Evolutionary conservation across 345 rosid species (phyloP).

Genomic region (Eucalyptus grandis): DNA sequence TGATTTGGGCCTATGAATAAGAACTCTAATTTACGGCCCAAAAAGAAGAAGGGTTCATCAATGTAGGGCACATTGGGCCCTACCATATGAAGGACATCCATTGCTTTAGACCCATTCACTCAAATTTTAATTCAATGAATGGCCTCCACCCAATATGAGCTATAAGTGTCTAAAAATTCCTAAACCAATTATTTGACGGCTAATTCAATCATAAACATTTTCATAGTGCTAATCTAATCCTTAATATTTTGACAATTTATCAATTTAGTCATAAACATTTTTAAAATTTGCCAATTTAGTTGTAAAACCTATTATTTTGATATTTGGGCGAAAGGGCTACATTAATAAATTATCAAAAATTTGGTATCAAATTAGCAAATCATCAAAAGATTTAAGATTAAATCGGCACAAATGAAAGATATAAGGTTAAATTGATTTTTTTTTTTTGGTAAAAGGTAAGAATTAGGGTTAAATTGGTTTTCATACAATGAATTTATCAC

Average conservation of each 20-base stretch:
- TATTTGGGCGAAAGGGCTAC: too few relatives aligned
- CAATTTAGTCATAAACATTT: too few relatives aligned
- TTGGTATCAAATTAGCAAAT: not conserved
- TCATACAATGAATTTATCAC: accelerated
- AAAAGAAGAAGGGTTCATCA: not conserved
- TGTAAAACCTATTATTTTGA: too few relatives aligned
- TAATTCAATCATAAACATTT: not conserved
- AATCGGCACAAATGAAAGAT: not conserved
- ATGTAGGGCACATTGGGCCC: not conserved
- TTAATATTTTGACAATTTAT: accelerated
- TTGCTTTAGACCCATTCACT: not conserved
- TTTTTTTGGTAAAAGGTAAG: too few relatives aligned
- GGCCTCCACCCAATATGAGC: not conserved
- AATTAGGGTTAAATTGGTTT: accelerated
- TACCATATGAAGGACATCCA: not conserved
- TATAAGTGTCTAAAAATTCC: accelerated
- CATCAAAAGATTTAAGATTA: accelerated
- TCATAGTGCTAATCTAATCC: accelerated
- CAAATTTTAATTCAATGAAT: not conserved
- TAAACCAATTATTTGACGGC: accelerated
- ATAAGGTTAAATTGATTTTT: accelerated
- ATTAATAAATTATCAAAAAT: too few relatives aligned
- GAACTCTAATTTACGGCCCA: not conserved
- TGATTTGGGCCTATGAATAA: not conserved
- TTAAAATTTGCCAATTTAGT: too few relatives aligned